Percentiles rank a stretch among this genome's conserved stretches.
Evolutionary conservation across 257 asterid species (phyloP).

Genomic region (Oldenlandia corymbosa): DNA sequence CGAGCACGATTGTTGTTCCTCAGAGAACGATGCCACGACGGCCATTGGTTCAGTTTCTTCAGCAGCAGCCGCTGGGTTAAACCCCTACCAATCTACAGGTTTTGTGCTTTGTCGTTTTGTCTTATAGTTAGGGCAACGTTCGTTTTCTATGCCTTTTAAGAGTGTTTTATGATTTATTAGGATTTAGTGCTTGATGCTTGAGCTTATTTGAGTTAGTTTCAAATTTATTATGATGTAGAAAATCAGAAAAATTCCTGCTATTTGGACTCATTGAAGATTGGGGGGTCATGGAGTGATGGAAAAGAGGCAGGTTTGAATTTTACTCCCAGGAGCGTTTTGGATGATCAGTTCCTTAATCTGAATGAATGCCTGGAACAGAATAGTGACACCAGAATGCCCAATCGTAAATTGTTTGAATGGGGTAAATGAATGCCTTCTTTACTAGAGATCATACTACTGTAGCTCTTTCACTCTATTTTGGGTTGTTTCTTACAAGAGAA

Average conservation of each 20-base stretch:
- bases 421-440: too few species aligned
- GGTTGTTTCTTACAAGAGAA: too few species aligned
- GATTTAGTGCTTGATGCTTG: background rate
- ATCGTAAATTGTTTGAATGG: too few species aligned
- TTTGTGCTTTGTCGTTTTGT: background rate
- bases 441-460: too few species aligned
- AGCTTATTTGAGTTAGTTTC: conserved; percentile 3
- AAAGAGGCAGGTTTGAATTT: conserved; percentile 22
- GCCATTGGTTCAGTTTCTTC: too few species aligned
- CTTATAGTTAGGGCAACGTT: background rate
- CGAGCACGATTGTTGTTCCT: background rate
- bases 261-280: conserved; percentile 15
- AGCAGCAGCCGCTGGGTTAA: too few species aligned
- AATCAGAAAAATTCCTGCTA: conserved; percentile 20
- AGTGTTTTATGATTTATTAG: background rate
- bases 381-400: conserved; percentile 36
- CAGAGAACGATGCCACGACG: background rate
- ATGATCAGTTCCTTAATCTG: conserved; percentile 40
- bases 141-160: background rate
- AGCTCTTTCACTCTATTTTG: too few species aligned
- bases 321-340: conserved; percentile 15
- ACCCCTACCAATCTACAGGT: background rate
- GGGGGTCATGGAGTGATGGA: conserved; percentile 30
- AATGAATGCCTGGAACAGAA: conserved; percentile 49
- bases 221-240: conserved; percentile 33